Evolutionary conservation across 331 rosid genomes (phyloP).

Genomic region (Prunus yedoensis): DNA sequence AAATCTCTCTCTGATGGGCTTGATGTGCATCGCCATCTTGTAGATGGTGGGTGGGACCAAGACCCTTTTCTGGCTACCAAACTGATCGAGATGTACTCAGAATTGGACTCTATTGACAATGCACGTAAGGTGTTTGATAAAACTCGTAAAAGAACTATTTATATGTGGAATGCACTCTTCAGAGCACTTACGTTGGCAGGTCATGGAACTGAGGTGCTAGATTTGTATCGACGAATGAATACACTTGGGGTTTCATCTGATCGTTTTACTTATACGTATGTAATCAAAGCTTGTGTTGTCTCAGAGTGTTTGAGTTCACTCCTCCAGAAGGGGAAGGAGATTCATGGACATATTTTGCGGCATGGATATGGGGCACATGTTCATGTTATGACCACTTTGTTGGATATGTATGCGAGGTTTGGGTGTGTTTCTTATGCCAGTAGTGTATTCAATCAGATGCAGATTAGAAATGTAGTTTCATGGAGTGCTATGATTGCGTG

Average conservation of each 20-base stretch:
- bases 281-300: slow-evolving; percentile 35
- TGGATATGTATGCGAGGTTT: slow-evolving; percentile 31
- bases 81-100: slow-evolving; percentile 32
- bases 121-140: slow-evolving; percentile 34
- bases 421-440: slow-evolving; percentile 26
- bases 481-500: slow-evolving; percentile 43
- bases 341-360: slow-evolving; percentile 32
- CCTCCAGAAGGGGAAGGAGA: slow-evolving; percentile 29
- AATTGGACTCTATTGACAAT: slow-evolving; percentile 25
- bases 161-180: slow-evolving; percentile 34
- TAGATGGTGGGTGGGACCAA: slow-evolving; percentile 27
- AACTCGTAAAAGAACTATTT: slow-evolving; percentile 26
- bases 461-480: slow-evolving; percentile 28
- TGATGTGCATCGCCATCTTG: slow-evolving; percentile 25
- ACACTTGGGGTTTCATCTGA: slow-evolving; percentile 17
- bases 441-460: slow-evolving; percentile 21
- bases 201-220: slow-evolving; percentile 21
- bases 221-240: slow-evolving; percentile 28
- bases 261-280: slow-evolving; percentile 28
- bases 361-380: slow-evolving; percentile 26
- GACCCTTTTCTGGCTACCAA: slow-evolving; percentile 40
- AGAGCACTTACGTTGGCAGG: slow-evolving; percentile 35
- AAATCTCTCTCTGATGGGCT: slow-evolving; percentile 25
- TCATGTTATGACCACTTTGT: slow-evolving; percentile 29
- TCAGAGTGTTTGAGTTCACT: slow-evolving; percentile 16